Conservation (phyloP, 2,329 filamentous ascomycete genomes). For the Fusarium austroafricanum region DNA sequence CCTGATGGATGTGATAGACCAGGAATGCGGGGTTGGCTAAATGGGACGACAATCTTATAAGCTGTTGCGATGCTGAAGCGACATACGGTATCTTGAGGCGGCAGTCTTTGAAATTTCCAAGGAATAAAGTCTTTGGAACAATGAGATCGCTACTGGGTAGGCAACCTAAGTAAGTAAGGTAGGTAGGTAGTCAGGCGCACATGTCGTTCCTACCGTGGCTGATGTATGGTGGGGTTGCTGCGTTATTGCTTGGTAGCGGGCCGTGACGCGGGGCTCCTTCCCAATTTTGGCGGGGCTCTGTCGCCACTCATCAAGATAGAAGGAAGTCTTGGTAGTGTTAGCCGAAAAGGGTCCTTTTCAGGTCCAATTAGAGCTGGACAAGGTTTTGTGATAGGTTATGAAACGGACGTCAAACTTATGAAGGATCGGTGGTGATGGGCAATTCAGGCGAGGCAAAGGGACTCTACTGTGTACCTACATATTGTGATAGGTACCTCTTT, state of each 20-base stretch:
- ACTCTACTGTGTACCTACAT: neutral
- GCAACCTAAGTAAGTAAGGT: neutral
- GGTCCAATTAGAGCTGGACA: conserved; percentile 15
- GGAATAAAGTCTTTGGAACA: neutral
- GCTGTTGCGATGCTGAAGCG: neutral
- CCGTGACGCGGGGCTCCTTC: conserved; percentile 34
- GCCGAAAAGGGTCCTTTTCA: conserved; percentile 15
- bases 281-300: conserved; percentile 30
- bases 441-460: neutral
- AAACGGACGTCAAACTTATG: conserved; percentile 17
- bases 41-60: neutral
- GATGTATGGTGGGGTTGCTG: conserved; percentile 27
- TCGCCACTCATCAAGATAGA: conserved; percentile 28
- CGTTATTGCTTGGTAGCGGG: conserved; percentile 19
- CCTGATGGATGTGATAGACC: conserved; percentile 13
- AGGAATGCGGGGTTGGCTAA: conserved; percentile 8
- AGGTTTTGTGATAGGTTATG: conserved; percentile 26
- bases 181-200: conserved; percentile 28
- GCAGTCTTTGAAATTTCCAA: neutral
- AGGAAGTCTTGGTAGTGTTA: conserved; percentile 11
- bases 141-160: neutral
- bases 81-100: neutral
- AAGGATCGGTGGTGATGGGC: conserved; percentile 3
- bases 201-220: conserved; percentile 19
- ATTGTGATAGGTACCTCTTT: neutral